A percentile compares a stretch with the other conserved stretches of the same genome.
These are phyloP conservation scores for Coprinopsis sp. DNA, from an alignment of 768 basidiomycete species.

Conservation along the genomic window DNA sequence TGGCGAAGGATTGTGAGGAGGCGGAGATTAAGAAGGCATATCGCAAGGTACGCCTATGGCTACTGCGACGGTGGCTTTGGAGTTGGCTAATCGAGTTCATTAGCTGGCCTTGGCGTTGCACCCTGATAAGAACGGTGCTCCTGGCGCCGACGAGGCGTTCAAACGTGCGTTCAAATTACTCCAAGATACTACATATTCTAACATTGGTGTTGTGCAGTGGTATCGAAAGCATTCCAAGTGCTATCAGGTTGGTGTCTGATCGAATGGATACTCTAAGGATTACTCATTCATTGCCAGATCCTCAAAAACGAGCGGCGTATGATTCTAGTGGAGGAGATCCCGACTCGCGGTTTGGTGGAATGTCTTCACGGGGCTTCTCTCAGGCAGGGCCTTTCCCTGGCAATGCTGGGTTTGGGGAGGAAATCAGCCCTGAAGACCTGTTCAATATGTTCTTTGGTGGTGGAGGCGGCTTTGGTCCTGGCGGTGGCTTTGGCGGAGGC, in stretches of 20 bases:
- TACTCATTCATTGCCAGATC: conserved; percentile 40
- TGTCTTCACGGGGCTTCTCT: conserved; percentile 55
- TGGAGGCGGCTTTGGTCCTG: conserved; percentile 43
- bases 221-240: conserved; percentile 96
- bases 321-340: conserved; percentile 87
- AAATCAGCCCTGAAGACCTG: conserved; percentile 91
- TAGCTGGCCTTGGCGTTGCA: conserved; percentile 86
- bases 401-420: conserved; percentile 62
- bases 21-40: conserved; percentile 90
- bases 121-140: conserved; percentile 93
- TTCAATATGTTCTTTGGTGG: conserved; percentile 99
- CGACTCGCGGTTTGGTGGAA: conserved; percentile 73
- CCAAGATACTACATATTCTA: conserved; percentile 4
- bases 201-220: conserved; percentile 52
- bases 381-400: conserved; percentile 42
- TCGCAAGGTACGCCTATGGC: conserved; percentile 62
- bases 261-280: neutral
- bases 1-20: conserved; percentile 80
- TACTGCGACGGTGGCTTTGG: neutral
- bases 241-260: conserved; percentile 56
- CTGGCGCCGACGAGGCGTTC: conserved; percentile 98
- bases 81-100: no score
- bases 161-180: conserved; percentile 60
- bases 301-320: conserved; percentile 84
- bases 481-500: conserved; percentile 51